Percentiles rank a stretch among this genome's conserved stretches.
phyloP scores from a whole-genome alignment of 805 yeast species.

The Pichia scutulata region DNA sequence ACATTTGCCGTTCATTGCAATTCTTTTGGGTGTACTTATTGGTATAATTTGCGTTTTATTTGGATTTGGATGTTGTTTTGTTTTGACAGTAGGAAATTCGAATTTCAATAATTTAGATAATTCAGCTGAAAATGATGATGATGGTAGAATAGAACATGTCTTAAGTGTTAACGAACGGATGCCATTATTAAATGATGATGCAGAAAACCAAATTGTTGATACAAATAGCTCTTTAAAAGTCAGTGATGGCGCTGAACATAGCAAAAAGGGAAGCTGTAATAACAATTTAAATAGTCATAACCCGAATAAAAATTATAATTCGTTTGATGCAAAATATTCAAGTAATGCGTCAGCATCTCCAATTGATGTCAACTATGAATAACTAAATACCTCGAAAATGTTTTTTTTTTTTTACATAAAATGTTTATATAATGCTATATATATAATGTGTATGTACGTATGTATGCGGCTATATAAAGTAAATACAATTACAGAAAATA shows the following conservation, averaged over 20 bases:
- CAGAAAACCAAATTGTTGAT: neutral
- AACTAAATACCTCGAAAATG: neutral
- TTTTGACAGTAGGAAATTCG: slow-evolving; percentile 25
- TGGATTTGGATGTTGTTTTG: slow-evolving; percentile 30
- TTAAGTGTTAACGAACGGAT: slow-evolving; percentile 8
- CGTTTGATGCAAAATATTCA: slow-evolving; percentile 9
- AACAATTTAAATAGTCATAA: neutral
- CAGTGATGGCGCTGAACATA: neutral
- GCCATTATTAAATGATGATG: slow-evolving; percentile 7
- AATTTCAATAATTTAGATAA: neutral
- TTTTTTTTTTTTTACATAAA: neutral
- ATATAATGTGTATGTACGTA: neutral
- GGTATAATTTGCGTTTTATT: slow-evolving; percentile 42
- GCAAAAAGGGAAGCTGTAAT: neutral
- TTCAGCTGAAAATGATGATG: neutral
- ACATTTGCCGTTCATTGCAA: slow-evolving; percentile 59
- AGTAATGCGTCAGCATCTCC: slow-evolving; percentile 7
- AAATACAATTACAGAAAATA: neutral
- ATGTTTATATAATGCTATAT: neutral
- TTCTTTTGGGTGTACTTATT: slow-evolving; percentile 57
- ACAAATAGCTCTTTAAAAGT: neutral
- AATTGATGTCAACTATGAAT: slow-evolving; percentile 4
- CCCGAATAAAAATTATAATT: neutral
- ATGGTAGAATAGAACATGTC: slow-evolving; percentile 2
- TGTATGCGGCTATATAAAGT: neutral